Conservation (phyloP, 2,329 filamentous ascomycete species). For the Ophiostoma himal-ulmi region DNA sequence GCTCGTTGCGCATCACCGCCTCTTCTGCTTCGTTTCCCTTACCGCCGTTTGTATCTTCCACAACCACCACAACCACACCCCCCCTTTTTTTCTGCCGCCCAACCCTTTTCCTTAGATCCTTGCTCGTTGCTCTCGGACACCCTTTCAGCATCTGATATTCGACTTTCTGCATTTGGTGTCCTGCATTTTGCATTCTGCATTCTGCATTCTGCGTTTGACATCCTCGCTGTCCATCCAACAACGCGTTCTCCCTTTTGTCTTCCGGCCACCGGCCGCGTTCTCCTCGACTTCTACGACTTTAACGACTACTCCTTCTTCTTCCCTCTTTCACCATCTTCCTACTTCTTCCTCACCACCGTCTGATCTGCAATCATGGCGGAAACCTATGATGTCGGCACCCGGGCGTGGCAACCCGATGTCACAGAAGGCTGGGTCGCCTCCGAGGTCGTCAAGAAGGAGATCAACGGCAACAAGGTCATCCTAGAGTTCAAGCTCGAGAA, state of each 20-base stretch:
- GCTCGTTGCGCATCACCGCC: constrained; percentile 22
- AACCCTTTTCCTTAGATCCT: constrained; percentile 14
- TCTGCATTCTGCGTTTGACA: background rate
- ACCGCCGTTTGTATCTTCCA: constrained; percentile 23
- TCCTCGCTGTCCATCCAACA: constrained; percentile 4
- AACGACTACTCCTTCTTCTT: constrained; percentile 28
- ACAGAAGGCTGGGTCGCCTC: constrained; percentile 97
- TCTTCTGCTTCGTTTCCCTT: constrained; percentile 15
- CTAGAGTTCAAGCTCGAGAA: constrained; percentile 86
- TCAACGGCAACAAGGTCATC: constrained; percentile 78
- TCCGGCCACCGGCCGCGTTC: constrained; percentile 30
- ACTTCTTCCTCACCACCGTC: constrained; percentile 29
- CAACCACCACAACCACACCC: constrained; percentile 11
- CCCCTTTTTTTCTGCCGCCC: constrained; percentile 19
- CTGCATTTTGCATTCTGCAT: background rate
- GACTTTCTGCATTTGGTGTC: background rate
- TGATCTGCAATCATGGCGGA: constrained; percentile 66
- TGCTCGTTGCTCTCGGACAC: background rate
- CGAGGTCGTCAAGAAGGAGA: constrained; percentile 79
- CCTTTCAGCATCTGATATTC: constrained; percentile 1
- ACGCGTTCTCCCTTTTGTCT: constrained; percentile 6
- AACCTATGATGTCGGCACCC: constrained; percentile 91
- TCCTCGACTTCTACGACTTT: constrained; percentile 3
- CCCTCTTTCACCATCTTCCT: constrained; percentile 32
- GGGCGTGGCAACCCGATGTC: constrained; percentile 95